These are phyloP conservation scores for Cruciata laevipes DNA, from an alignment of 257 asterid species.

Conservation along the genomic window DNA sequence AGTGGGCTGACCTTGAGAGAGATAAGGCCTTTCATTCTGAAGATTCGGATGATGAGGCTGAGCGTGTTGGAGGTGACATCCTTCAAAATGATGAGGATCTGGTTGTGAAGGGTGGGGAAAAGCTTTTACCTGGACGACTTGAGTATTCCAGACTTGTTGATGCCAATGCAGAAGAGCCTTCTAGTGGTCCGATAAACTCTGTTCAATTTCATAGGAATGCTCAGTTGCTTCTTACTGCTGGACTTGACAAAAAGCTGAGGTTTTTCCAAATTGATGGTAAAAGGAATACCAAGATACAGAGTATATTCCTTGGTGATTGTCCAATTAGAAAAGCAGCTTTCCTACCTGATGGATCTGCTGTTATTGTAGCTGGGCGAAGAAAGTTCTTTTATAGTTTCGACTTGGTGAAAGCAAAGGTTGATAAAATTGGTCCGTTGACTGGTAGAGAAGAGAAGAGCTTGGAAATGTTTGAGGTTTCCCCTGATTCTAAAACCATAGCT, in stretches of 20 bases:
- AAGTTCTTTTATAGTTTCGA: constrained; percentile 80
- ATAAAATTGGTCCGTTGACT: constrained; percentile 63
- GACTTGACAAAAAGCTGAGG: constrained; percentile 58
- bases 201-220: constrained; percentile 85
- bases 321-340: constrained; percentile 81
- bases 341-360: constrained; percentile 86
- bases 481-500: constrained; percentile 78
- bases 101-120: constrained; percentile 44
- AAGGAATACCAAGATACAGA: constrained; percentile 64
- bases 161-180: constrained; percentile 65
- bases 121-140: constrained; percentile 61
- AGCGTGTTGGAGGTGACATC: constrained; percentile 38
- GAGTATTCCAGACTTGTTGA: constrained; percentile 73
- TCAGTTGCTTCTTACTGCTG: constrained; percentile 87
- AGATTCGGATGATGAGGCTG: constrained; percentile 47
- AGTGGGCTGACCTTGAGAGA: constrained; percentile 54
- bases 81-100: constrained; percentile 64
- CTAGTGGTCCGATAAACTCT: constrained; percentile 55
- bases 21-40: constrained; percentile 55
- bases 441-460: constrained; percentile 98
- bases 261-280: constrained; percentile 92
- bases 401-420: constrained; percentile 61
- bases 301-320: constrained; percentile 75
- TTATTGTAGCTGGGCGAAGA: constrained; percentile 72
- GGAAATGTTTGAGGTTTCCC: constrained; percentile 85